These are phyloP conservation scores for Lasiodiplodia sp. DNA, from an alignment of 2,329 filamentous ascomycete species.

Conservation along the genomic window DNA sequence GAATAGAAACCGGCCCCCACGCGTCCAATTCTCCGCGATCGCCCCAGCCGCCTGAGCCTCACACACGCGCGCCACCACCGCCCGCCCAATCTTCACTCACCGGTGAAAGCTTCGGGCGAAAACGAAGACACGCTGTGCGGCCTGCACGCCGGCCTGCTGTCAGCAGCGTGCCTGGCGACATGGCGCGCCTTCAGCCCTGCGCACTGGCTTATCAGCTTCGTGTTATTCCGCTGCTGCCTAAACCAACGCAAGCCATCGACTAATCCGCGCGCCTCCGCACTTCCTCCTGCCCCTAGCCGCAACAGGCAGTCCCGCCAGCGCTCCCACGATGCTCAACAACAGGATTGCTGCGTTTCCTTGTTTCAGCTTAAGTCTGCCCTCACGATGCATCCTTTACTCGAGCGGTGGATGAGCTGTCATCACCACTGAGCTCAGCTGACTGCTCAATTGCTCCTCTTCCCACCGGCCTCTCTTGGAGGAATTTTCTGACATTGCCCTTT, in stretches of 20 bases:
- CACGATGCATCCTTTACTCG: background rate
- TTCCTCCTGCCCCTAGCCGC: background rate
- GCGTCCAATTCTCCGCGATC: background rate
- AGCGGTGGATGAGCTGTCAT: background rate
- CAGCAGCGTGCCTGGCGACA: slow-evolving; percentile 21
- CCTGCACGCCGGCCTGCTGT: background rate
- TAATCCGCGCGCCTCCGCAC: slow-evolving; percentile 10
- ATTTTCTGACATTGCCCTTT: background rate
- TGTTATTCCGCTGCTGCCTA: slow-evolving; percentile 22
- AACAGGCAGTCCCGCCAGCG: background rate
- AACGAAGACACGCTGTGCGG: background rate
- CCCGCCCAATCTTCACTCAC: slow-evolving; percentile 2
- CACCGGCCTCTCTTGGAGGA: background rate
- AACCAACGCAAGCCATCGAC: slow-evolving; percentile 10
- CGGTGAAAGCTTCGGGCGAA: background rate
- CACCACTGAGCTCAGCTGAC: background rate
- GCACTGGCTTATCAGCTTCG: slow-evolving; percentile 14
- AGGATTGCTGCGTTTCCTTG: background rate
- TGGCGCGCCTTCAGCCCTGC: slow-evolving; percentile 8
- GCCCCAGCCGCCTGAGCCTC: slow-evolving; percentile 10
- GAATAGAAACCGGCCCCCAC: slow-evolving; percentile 4
- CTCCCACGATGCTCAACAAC: slow-evolving; percentile 8
- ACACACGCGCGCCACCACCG: background rate
- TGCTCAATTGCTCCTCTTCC: background rate
- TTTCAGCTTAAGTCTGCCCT: background rate